Base-by-base conservation (phyloP, 805 yeast species). In the Alloascoidea africana region DNA sequence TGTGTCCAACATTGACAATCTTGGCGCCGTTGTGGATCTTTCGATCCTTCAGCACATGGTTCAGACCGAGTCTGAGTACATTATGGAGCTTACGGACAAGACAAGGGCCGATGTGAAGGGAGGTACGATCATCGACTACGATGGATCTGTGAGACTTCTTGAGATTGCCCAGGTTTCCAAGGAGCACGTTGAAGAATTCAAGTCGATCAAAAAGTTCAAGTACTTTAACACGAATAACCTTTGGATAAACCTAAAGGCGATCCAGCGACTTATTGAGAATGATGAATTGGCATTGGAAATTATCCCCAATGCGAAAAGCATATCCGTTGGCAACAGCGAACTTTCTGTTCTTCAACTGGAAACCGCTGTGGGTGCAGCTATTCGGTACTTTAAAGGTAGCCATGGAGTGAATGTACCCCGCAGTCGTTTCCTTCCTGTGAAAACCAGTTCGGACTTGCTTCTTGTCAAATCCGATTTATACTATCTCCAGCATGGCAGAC, bases 41-140 rank as follows among this genome's bases (percentile, higher is more conserved):
- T 75, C 78, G 58, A 85, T 91, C 47, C 70, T 91, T 54, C 74
- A 79, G 60, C 96, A 91, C 66, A 87, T 91, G 94, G 62, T 85
- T 46, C 91, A 83, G 54, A 71, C 94, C 27, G 78, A 78, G 40
- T 76, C 96, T 39, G 97, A 91, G 65, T 91, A 89, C 62, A 76
- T 91, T 49, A 91, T 91, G 98, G 98, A 91, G 65, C 75, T 91
- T 59, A 91, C 98, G 39, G 95, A 89, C 65, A 91, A 91, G 68
- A 91, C 98, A 37, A 79, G 97, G 62, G 98, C 98, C 27, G 98
- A 91, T 60, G 98, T 91, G 54, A 91, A 91, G 65, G 98, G 98
- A 68, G 98, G 97, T 68, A 91, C 97, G 47, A 73, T 91, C 60
- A 87, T 91, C 59, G 85, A 85, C 62, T 91, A 91, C 61, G 89